A percentile compares a stretch with the other conserved stretches of the same genome.
phyloP scores from a whole-genome alignment of 179 eudicot genomes.

The Drosera spatulata region DNA sequence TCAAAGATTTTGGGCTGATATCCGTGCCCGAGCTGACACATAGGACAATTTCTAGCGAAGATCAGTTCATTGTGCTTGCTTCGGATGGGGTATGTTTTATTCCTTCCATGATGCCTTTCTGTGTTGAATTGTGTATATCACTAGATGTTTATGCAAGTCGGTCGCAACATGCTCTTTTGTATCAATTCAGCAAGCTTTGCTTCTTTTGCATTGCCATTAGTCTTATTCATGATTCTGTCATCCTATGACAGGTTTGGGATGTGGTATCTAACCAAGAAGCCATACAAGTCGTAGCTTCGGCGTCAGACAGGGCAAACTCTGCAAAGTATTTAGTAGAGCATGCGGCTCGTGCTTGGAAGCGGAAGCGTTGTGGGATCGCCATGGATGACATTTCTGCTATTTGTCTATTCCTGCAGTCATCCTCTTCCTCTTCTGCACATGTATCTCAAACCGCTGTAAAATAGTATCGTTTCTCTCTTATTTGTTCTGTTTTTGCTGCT shows the following conservation, averaged over 20 bases:
- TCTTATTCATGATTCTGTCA: background rate
- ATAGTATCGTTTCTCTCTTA: background rate
- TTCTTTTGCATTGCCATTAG: background rate
- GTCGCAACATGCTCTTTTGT: background rate
- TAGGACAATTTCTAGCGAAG: conserved; percentile 50
- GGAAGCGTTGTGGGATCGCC: conserved; percentile 61
- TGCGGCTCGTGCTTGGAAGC: conserved; percentile 64
- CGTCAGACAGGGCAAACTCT: conserved; percentile 42
- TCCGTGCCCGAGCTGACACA: conserved; percentile 89
- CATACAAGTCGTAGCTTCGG: conserved; percentile 49
- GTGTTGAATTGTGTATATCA: too few species aligned
- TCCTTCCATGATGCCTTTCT: background rate
- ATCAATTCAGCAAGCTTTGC: background rate
- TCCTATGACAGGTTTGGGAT: conserved; percentile 73
- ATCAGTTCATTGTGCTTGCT: conserved; percentile 80
- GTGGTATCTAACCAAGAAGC: conserved; percentile 89
- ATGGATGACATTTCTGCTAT: conserved; percentile 79
- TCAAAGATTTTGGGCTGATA: conserved; percentile 80
- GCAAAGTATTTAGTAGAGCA: conserved; percentile 55
- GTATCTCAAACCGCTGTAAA: background rate
- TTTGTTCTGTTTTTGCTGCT: too few species aligned
- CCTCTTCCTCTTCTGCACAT: conserved; percentile 11
- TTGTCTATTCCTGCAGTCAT: conserved; percentile 63
- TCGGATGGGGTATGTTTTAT: conserved; percentile 76
- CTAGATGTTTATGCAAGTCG: too few species aligned